A percentile compares a stretch with the other conserved stretches of the same genome.
These are phyloP conservation scores for Glycine soja DNA, from an alignment of 306 rosid genomes.

Conservation along the genomic window DNA sequence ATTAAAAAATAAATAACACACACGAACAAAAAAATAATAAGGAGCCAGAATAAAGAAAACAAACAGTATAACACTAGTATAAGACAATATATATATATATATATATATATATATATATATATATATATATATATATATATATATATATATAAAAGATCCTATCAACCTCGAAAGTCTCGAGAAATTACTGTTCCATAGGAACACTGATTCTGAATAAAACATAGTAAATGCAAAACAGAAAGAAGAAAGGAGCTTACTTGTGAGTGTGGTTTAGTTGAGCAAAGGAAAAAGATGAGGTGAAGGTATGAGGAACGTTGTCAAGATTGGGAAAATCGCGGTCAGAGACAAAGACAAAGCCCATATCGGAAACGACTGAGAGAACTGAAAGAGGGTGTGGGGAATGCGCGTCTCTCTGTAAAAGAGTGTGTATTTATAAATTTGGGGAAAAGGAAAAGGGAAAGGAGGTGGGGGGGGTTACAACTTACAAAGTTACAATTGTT, in stretches of 20 bases:
- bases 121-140: no score
- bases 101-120: no score
- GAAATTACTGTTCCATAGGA: no score
- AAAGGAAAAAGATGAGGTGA: conserved; percentile 33
- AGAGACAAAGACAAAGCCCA: conserved; percentile 45
- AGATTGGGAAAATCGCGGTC: conserved; percentile 45
- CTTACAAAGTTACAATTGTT: no score
- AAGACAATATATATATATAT: no score
- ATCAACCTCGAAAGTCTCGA: conserved; percentile 28
- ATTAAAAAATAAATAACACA: background rate
- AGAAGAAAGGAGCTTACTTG: conserved; percentile 42
- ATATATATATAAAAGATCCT: background rate
- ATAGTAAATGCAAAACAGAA: background rate
- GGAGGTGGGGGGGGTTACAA: no score
- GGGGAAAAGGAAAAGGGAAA: conserved; percentile 29
- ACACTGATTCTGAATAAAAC: background rate
- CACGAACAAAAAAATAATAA: background rate
- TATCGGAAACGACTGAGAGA: background rate
- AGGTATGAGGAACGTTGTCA: conserved; percentile 44
- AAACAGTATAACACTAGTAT: background rate
- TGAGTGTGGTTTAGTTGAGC: background rate
- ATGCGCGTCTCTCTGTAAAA: no score
- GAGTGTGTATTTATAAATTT: background rate
- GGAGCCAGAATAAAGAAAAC: no score
- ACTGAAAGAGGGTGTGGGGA: background rate